Percentiles rank a stretch among this genome's conserved stretches.
These are phyloP conservation scores for Agrocybe pediades DNA, from an alignment of 768 basidiomycete genomes.

Conservation along the genomic window DNA sequence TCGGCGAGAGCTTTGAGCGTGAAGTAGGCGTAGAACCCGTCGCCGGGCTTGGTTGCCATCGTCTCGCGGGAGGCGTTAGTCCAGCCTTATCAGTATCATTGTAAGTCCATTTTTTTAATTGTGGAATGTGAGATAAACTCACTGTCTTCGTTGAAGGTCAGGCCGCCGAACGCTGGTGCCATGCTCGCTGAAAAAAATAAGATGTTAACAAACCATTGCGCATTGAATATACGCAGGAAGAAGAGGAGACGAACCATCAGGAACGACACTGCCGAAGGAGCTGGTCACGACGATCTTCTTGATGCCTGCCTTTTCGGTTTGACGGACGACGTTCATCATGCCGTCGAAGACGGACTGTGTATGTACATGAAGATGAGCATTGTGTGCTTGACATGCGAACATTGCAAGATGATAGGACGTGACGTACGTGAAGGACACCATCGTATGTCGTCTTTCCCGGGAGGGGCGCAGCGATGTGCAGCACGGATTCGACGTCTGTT, in stretches of 20 bases:
- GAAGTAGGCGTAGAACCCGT: conserved; percentile 33
- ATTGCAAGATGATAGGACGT: conserved; percentile 7
- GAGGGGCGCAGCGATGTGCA: conserved; percentile 41
- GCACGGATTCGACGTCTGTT: conserved; percentile 44
- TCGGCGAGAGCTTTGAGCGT: conserved; percentile 43
- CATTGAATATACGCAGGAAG: too few relatives aligned
- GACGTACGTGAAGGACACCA: conserved; percentile 12
- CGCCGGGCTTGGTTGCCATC: conserved; percentile 16
- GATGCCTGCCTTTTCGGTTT: conserved; percentile 34
- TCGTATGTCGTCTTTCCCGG: conserved; percentile 22
- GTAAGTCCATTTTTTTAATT: not conserved
- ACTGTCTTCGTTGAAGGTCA: conserved; percentile 25
- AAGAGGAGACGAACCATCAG: conserved; percentile 29
- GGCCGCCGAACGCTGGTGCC: conserved; percentile 21
- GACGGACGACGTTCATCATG: conserved; percentile 36
- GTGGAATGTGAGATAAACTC: not conserved
- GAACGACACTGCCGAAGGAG: conserved; percentile 23
- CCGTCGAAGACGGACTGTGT: conserved; percentile 35
- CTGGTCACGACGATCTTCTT: conserved; percentile 31
- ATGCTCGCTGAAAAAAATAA: conserved; percentile 19
- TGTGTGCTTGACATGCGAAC: not conserved
- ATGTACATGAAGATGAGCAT: not conserved
- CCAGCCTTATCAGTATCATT: not conserved
- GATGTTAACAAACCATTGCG: not conserved
- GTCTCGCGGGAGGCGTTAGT: conserved; percentile 21